A percentile compares a stretch with the other conserved stretches of the same genome.
Evolutionary conservation across 139 green algal species (phyloP).

Genomic region (Micromonas commoda): DNA sequence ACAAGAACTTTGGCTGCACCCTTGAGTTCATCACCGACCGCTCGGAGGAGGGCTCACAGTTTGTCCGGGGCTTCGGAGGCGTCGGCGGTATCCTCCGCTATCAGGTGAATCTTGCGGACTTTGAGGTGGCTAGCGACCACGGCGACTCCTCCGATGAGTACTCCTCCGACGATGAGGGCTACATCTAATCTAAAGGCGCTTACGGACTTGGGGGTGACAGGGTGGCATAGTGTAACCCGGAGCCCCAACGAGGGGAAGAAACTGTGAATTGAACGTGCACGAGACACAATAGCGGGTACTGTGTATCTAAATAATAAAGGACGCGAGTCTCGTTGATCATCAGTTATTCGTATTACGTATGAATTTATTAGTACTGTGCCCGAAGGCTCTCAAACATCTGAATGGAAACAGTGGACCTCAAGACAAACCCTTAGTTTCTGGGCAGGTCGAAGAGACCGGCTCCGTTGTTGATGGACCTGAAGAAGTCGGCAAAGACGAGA

Average conservation of each 20-base stretch:
- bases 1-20: slow-evolving; percentile 96
- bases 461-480: slow-evolving; percentile 25
- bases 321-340: too few species aligned
- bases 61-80: slow-evolving; percentile 93
- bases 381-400: too few species aligned
- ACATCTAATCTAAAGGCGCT: too few species aligned
- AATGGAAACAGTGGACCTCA: not conserved
- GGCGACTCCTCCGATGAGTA: slow-evolving; percentile 4
- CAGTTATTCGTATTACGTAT: too few species aligned
- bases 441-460: not conserved
- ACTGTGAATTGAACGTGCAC: too few species aligned
- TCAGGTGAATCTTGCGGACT: slow-evolving; percentile 58
- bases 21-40: slow-evolving; percentile 96
- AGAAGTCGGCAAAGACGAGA: slow-evolving; percentile 45
- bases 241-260: too few species aligned
- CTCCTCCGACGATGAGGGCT: slow-evolving; percentile 17
- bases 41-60: slow-evolving; percentile 89
- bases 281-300: too few species aligned
- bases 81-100: slow-evolving; percentile 92
- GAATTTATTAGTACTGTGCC: too few species aligned
- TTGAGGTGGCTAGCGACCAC: slow-evolving; percentile 30
- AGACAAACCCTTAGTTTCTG: not conserved
- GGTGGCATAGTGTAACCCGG: too few species aligned
- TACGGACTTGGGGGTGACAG: too few species aligned
- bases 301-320: too few species aligned